These are phyloP conservation scores for Dictyostelium capitatum DNA, from an alignment of 78 protist genomes.

Conservation along the genomic window DNA sequence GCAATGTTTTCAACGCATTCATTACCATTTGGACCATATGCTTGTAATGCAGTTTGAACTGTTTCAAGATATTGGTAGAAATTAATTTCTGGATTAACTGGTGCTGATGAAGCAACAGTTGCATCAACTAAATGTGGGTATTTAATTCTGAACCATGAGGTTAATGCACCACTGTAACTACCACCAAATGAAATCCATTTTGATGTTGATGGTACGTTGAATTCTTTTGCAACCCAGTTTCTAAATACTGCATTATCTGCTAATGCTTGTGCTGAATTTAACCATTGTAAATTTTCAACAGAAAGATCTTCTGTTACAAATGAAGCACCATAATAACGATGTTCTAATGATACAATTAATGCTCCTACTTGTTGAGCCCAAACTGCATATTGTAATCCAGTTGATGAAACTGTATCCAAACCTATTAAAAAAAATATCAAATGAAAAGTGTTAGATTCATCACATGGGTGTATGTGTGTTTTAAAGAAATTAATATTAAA, in stretches of 20 bases:
- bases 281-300: slow-evolving; percentile 51
- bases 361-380: slow-evolving; percentile 60
- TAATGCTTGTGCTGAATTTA: slow-evolving; percentile 69
- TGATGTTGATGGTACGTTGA: slow-evolving; percentile 1
- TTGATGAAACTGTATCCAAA: neutral
- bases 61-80: slow-evolving; percentile 83
- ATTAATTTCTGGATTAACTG: slow-evolving; percentile 83
- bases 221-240: slow-evolving; percentile 19
- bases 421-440: slow-evolving; percentile 2
- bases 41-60: slow-evolving; percentile 53
- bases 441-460: slow-evolving; percentile 16
- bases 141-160: slow-evolving; percentile 75
- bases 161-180: slow-evolving; percentile 83
- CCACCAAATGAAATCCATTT: slow-evolving; percentile 86
- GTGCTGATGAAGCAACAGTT: slow-evolving; percentile 79
- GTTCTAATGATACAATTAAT: slow-evolving; percentile 49
- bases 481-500: slow-evolving; percentile 32
- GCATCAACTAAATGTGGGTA: slow-evolving; percentile 63
- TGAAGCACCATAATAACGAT: slow-evolving; percentile 50
- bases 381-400: slow-evolving; percentile 50
- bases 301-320: slow-evolving; percentile 53
- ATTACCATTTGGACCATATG: slow-evolving; percentile 46
- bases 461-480: slow-evolving; percentile 33
- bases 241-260: slow-evolving; percentile 73
- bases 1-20: slow-evolving; percentile 63